Conservation (phyloP, 352 stramenopile species). For the Phytophthora citrophthora region DNA sequence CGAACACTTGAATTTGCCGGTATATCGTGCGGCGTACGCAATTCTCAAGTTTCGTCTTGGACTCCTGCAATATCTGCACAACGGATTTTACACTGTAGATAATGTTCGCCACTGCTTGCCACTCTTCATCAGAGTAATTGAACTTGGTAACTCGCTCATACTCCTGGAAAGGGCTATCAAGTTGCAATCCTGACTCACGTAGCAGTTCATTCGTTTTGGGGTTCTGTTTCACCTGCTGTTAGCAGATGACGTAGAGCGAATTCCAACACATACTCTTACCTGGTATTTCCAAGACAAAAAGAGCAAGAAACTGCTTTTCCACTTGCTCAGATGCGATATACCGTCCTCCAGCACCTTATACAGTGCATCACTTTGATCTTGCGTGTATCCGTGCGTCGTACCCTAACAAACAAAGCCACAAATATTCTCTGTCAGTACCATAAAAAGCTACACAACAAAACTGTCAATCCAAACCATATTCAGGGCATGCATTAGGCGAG, state of each 20-base stretch:
- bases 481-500: constrained; percentile 41
- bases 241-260: too few relatives aligned
- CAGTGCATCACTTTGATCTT: constrained; percentile 35
- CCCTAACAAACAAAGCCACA: constrained; percentile 4
- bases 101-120: constrained; percentile 60
- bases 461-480: constrained; percentile 43
- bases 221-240: constrained; percentile 23
- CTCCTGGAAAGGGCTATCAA: constrained; percentile 49
- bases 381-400: constrained; percentile 4
- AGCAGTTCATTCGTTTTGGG: constrained; percentile 41
- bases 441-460: not conserved
- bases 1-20: constrained; percentile 67
- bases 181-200: constrained; percentile 25
- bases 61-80: constrained; percentile 42
- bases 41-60: constrained; percentile 40
- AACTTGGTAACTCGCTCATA: constrained; percentile 79
- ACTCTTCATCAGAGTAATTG: constrained; percentile 76
- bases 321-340: constrained; percentile 45
- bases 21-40: constrained; percentile 71
- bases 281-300: constrained; percentile 68
- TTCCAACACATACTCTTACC: constrained; percentile 12
- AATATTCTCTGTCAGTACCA: not conserved
- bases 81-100: constrained; percentile 79
- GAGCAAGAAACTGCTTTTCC: constrained; percentile 66
- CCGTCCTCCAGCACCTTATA: constrained; percentile 26